Base-by-base conservation (phyloP, 228 moss, liverwort and hornwort genomes). In the Sphagnum fallax region DNA sequence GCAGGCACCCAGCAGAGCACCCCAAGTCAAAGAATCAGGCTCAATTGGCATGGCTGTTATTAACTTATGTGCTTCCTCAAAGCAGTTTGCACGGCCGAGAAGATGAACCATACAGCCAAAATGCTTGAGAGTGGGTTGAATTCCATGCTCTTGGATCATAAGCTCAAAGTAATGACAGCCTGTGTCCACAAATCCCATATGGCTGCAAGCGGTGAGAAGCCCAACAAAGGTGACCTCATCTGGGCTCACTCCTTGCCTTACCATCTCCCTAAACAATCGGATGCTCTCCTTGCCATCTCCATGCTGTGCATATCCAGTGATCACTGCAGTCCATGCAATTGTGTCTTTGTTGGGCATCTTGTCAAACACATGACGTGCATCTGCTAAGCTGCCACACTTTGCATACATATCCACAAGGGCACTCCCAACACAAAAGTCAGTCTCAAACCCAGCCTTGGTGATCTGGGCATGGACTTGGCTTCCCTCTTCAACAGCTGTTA, bases 1-100 rank as follows among this genome's bases (percentile, higher is more conserved):
- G 71, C 86, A 83, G 1, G 86, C 73, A 72, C 80, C 74, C 12
- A 81, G 72, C 63, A 87, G 67, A 6, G 78, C 69, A n/a, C 66
- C 32, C 32, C 32, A 32, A 32, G 32, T 32, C 32, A 32, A 32
- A 32, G 32, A 32, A 32, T 32, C 32, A 2, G 32, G 32, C 32
- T 32, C 32, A 3, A 32, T 32, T 32, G 32, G 32, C 32, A 32
- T 32, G 32, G 3, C 32, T 32, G 32, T 69, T 15, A 69, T 59
- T 13, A 58, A 5, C 6, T 60, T 10, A 49, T 69, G 48, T 32
- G 69, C 69, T 13, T 69, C 69, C 4, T 69, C 9, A 8, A 69
- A n/a, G 7, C 59, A 60, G 13, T 8, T 53, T 48, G 67, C 50
- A 8, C 50, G 68, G 16, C 68, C 55, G 58, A 68, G 68, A 14